These are phyloP conservation scores for Nakazawaea ernobii DNA, from an alignment of 805 yeast genomes.

Conservation along the genomic window DNA sequence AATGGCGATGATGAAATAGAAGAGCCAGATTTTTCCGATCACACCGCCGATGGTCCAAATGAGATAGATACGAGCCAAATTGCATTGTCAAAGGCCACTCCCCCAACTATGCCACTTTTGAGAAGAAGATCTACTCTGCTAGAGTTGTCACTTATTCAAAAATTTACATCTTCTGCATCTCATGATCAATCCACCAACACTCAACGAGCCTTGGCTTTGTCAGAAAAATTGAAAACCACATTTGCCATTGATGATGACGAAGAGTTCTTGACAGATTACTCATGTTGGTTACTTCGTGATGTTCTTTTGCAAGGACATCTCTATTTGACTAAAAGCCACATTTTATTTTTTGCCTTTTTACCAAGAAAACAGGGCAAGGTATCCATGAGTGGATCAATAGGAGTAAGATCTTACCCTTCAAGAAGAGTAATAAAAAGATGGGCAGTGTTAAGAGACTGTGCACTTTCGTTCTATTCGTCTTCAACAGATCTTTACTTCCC, in stretches of 20 bases:
- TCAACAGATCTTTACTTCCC: slow-evolving; percentile 88
- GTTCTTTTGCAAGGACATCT: slow-evolving; percentile 84
- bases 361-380: slow-evolving; percentile 48
- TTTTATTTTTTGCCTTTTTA: slow-evolving; percentile 73
- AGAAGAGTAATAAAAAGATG: slow-evolving; percentile 53
- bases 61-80: not conserved
- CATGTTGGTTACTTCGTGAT: slow-evolving; percentile 78
- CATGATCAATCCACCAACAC: slow-evolving; percentile 4
- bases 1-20: too few relatives aligned
- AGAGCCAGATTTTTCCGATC: too few relatives aligned
- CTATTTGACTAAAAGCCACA: slow-evolving; percentile 56
- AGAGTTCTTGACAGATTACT: slow-evolving; percentile 51
- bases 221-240: slow-evolving; percentile 27
- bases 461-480: slow-evolving; percentile 60
- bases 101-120: slow-evolving; percentile 1
- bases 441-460: slow-evolving; percentile 70
- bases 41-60: not conserved
- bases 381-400: slow-evolving; percentile 44
- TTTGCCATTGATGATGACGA: slow-evolving; percentile 51
- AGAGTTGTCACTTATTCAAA: slow-evolving; percentile 26
- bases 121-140: slow-evolving; percentile 20
- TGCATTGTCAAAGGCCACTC: not conserved
- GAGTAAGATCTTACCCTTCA: slow-evolving; percentile 33
- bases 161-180: slow-evolving; percentile 19
- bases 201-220: slow-evolving; percentile 30